These are phyloP conservation scores for Fusarium cyanostomum DNA, from an alignment of 2,329 filamentous ascomycete genomes.

Conservation along the genomic window DNA sequence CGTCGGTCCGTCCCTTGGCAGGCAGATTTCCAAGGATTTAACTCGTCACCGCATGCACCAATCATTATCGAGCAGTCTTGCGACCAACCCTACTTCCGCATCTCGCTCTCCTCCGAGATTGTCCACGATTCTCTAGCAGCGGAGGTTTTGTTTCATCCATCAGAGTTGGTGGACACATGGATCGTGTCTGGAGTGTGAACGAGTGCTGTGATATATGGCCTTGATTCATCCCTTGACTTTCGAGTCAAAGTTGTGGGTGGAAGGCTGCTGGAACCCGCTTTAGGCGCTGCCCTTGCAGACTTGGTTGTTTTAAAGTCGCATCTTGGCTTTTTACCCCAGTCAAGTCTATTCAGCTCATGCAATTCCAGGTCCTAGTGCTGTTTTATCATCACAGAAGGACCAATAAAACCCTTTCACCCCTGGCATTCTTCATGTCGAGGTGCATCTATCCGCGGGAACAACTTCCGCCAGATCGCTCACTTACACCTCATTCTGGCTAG, in stretches of 20 bases:
- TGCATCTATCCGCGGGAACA: conserved; percentile 12
- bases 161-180: background rate
- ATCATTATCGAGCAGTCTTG: background rate
- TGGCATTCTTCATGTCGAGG: conserved; percentile 12
- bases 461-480: conserved; percentile 1
- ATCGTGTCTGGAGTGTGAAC: background rate
- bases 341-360: conserved; percentile 36
- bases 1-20: conserved; percentile 31
- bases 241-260: background rate
- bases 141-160: background rate
- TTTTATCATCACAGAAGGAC: background rate
- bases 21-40: background rate
- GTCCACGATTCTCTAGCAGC: background rate
- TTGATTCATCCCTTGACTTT: background rate
- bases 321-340: conserved; percentile 25
- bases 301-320: conserved; percentile 30
- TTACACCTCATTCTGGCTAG: conserved; percentile 13
- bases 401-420: conserved; percentile 28
- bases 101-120: background rate
- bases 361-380: conserved; percentile 3
- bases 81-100: background rate
- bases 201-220: background rate
- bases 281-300: conserved; percentile 1
- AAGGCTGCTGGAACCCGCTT: too few species aligned
- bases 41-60: background rate